A percentile compares a stretch with the other conserved stretches of the same genome.
phyloP scores from a whole-genome alignment of 768 basidiomycete genomes.

The Sporobolomyces pararoseus region DNA sequence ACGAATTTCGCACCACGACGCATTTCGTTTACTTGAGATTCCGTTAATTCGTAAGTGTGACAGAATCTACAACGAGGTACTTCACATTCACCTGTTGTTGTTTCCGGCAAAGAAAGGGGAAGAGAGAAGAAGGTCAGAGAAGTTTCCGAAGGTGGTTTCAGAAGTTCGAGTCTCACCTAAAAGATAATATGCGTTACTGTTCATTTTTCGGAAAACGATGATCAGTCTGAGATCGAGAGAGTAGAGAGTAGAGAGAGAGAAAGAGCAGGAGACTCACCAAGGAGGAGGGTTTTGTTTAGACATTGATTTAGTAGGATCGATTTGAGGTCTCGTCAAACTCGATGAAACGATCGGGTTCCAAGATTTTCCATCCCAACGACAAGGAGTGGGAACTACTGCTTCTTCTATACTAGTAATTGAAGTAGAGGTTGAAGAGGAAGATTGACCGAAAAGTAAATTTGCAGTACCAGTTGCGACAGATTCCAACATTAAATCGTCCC shows the following conservation, averaged over 20 bases:
- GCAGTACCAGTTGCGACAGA: neutral
- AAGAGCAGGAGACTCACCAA: too few relatives aligned
- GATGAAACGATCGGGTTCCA: constrained; percentile 5
- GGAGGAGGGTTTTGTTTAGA: constrained; percentile 34
- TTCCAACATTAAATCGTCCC: constrained; percentile 10
- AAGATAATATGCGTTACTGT: constrained; percentile 32
- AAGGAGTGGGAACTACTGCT: neutral
- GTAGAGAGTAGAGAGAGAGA: neutral
- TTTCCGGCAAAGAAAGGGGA: neutral
- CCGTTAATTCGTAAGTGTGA: constrained; percentile 34
- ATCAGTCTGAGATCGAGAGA: neutral
- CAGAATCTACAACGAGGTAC: constrained; percentile 35
- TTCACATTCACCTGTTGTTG: constrained; percentile 21
- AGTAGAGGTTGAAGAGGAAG: neutral
- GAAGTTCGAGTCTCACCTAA: constrained; percentile 24
- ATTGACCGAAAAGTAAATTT: constrained; percentile 5
- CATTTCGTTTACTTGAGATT: constrained; percentile 33
- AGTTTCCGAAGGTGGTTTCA: neutral
- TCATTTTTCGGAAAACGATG: neutral
- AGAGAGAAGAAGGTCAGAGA: neutral
- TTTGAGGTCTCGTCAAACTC: neutral
- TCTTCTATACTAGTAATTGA: neutral
- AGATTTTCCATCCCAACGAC: constrained; percentile 14
- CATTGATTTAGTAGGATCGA: constrained; percentile 35
- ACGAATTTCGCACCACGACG: constrained; percentile 29